Percentiles rank a stretch among this genome's conserved stretches.
These are phyloP conservation scores for Scytalidium lignicola DNA, from an alignment of 2,329 filamentous ascomycete genomes.

Conservation along the genomic window DNA sequence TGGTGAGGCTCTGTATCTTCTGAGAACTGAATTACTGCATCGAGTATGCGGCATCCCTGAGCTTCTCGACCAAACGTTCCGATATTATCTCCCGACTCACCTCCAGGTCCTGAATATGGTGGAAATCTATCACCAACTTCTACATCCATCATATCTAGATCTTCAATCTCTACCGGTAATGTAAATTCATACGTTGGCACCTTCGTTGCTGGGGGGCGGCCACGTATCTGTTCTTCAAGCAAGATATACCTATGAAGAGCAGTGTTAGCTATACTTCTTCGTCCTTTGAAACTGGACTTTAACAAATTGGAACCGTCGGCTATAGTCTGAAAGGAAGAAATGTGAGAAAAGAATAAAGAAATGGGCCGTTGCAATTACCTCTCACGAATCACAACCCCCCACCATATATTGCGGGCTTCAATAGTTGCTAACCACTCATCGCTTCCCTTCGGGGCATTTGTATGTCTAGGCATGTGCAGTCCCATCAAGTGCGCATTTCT, in stretches of 20 bases:
- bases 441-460: conserved; percentile 11
- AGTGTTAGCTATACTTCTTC: background rate
- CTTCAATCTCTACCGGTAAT: background rate
- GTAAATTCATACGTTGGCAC: background rate
- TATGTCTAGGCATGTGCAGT: conserved; percentile 12
- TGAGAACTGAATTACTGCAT: background rate
- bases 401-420: conserved; percentile 27
- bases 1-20: background rate
- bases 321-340: too few species aligned
- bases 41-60: conserved; percentile 15
- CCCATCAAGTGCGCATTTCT: conserved; percentile 15
- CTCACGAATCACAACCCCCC: conserved; percentile 25
- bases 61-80: conserved; percentile 18
- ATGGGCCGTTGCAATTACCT: conserved; percentile 15
- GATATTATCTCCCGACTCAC: background rate
- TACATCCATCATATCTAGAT: background rate
- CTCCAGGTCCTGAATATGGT: background rate
- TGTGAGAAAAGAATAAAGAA: too few species aligned
- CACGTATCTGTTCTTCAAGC: background rate
- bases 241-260: background rate
- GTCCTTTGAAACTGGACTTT: too few species aligned
- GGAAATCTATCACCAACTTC: background rate
- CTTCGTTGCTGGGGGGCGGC: background rate
- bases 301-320: too few species aligned
- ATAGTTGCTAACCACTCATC: conserved; percentile 12